Base-by-base conservation (phyloP, 1,284 basidiomycete species). In the Cutaneotrichosporon spelunceum region DNA sequence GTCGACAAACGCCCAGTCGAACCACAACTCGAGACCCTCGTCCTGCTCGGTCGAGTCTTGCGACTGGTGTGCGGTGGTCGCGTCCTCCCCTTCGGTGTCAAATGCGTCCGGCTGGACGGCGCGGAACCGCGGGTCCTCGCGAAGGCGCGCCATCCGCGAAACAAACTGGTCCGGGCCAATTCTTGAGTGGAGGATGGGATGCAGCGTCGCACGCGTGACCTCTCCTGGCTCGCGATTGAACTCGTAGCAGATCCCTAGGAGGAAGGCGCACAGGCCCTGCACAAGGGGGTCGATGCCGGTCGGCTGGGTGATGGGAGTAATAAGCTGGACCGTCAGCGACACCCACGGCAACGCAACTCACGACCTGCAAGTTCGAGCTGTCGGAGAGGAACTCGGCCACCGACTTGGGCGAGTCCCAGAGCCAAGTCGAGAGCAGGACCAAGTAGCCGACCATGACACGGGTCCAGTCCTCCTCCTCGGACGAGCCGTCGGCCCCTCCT, bases 1-100 rank as follows among this genome's bases (percentile, higher is more conserved):
- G 77, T 99, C 95, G n/a, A 97, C 88, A 79, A 98, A 99, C 2
- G 88, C 85, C 92, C 93, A 98, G 75, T 98, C 93, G 74, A 99
- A 91, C 95, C 94, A 99, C 34, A 97, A 82, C 74, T 94, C 94
- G n/a, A 86, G 86, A 68, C 90, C 89, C 65, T 84, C 84, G 59
- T 80, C 78, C 56, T 84, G 78, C 29, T 76, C 77, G 34, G 71
- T 69, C n/a, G 33, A 23, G 21, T 72, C 72, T 44, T 72, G 69
- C 23, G 71, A 71, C 21, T 70, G 68, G 14, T 72, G 72, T 4
- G 70, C 72, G 7, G 59, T 71, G 6, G 59, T 52, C 11, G 45
- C 62, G 13, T 62, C 62, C 14, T 66, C 69, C 27, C 66, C 68
- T 50, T 77, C 76, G 4, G 77, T 70, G 64, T 82, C 82, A 48